These are phyloP conservation scores for Yarrowia sp. DNA, from an alignment of 805 yeast species.

Conservation along the genomic window DNA sequence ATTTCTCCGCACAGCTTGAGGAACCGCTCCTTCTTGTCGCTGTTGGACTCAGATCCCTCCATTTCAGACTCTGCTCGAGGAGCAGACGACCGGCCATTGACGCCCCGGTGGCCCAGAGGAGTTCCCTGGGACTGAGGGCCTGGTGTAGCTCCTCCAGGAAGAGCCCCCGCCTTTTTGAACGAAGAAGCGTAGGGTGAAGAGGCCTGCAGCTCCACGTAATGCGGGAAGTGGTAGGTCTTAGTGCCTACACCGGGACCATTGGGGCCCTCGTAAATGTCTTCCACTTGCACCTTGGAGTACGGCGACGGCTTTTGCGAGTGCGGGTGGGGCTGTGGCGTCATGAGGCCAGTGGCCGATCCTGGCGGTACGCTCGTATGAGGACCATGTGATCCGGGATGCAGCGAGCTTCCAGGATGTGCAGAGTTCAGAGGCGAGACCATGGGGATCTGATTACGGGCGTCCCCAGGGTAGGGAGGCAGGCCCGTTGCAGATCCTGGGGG, in stretches of 20 bases:
- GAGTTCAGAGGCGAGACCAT: conserved; percentile 14
- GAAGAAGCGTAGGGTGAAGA: conserved; percentile 24
- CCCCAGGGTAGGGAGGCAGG: conserved; percentile 2
- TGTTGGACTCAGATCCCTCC: neutral
- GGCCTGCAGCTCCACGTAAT: conserved; percentile 20
- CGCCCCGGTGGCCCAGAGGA: neutral
- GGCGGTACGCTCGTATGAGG: neutral
- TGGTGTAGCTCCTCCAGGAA: neutral
- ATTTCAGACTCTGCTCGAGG: neutral
- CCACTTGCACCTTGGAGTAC: conserved; percentile 24
- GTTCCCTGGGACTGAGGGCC: neutral
- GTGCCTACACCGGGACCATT: conserved; percentile 5
- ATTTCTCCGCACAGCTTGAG: conserved; percentile 36
- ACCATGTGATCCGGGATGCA: neutral
- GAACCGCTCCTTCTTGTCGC: conserved; percentile 32
- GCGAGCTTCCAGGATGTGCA: neutral
- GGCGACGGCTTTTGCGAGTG: conserved; percentile 21
- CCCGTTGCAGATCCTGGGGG: conserved; percentile 6
- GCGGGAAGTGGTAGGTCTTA: conserved; percentile 23
- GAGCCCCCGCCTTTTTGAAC: conserved; percentile 9
- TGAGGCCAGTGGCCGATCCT: conserved; percentile 9
- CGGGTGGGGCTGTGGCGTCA: conserved; percentile 19
- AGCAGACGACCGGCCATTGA: neutral
- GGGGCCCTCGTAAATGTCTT: conserved; percentile 20
- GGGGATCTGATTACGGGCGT: conserved; percentile 8